Evolutionary conservation across 2,329 filamentous ascomycete genomes (phyloP).

Genomic region (Aspergillus brunneoviolaceus): DNA sequence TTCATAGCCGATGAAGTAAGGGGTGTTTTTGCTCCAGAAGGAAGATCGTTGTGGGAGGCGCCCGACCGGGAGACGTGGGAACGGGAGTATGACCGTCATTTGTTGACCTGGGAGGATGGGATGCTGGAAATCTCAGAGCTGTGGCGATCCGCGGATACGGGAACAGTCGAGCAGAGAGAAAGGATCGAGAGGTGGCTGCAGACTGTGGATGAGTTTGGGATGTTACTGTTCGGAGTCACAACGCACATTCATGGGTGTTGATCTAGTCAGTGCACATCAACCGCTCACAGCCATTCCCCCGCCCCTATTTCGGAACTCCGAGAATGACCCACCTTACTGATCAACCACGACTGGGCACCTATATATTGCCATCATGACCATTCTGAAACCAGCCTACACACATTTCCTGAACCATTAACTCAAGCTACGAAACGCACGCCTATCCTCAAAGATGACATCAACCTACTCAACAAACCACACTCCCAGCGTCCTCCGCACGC

Average conservation of each 20-base stretch:
- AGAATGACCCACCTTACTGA: background rate
- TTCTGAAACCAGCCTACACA: background rate
- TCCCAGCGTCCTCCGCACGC: constrained; percentile 35
- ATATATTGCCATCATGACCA: too few species aligned
- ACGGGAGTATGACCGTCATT: constrained; percentile 42
- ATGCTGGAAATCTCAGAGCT: constrained; percentile 52
- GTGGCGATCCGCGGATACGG: constrained; percentile 45
- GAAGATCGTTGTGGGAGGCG: constrained; percentile 48
- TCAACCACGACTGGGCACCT: too few species aligned
- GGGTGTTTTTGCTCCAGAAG: constrained; percentile 45
- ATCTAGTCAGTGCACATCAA: background rate
- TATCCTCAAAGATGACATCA: constrained; percentile 10
- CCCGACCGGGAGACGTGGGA: constrained; percentile 44
- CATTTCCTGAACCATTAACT: background rate
- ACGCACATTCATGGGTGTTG: constrained; percentile 31
- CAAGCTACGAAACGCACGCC: background rate
- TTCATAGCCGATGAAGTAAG: constrained; percentile 53
- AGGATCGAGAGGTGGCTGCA: constrained; percentile 54
- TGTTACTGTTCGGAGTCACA: constrained; percentile 50
- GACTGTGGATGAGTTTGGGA: constrained; percentile 54
- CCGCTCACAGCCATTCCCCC: background rate
- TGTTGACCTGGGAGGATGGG: constrained; percentile 46
- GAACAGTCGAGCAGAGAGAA: constrained; percentile 30
- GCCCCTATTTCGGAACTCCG: background rate
- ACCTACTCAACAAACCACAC: constrained; percentile 44